phyloP scores from a whole-genome alignment of 2,329 filamentous ascomycete genomes.

The Colletotrichum sp. region DNA sequence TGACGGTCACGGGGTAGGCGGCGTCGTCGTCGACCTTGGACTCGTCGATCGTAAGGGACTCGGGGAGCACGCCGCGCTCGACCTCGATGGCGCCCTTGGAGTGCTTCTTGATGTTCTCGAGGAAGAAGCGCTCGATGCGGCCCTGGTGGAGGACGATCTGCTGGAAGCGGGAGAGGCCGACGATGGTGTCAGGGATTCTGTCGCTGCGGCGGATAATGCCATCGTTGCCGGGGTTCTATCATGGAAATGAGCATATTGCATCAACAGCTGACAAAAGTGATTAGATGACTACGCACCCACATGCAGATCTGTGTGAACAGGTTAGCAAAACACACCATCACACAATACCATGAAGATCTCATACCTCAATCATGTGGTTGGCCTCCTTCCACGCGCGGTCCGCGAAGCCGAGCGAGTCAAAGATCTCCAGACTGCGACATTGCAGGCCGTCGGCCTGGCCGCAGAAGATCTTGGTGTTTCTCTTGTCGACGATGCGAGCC shows the following conservation, averaged over 20 bases:
- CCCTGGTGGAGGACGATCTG: constrained; percentile 75
- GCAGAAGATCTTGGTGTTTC: constrained; percentile 40
- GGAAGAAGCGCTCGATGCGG: constrained; percentile 70
- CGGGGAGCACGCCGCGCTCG: constrained; percentile 65
- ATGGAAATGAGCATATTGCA: constrained; percentile 11
- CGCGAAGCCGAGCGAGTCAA: constrained; percentile 73
- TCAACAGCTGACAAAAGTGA: not conserved
- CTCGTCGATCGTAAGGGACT: constrained; percentile 59
- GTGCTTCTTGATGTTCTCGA: constrained; percentile 63
- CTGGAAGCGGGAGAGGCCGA: constrained; percentile 66
- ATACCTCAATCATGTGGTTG: constrained; percentile 72
- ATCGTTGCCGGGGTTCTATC: constrained; percentile 65
- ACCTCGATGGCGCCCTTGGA: constrained; percentile 54
- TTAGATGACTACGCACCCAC: constrained; percentile 6
- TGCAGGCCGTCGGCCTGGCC: constrained; percentile 57
- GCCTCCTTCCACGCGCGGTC: constrained; percentile 69
- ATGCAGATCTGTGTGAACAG: constrained; percentile 1
- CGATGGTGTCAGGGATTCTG: constrained; percentile 66
- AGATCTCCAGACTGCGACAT: constrained; percentile 73
- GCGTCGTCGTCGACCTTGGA: constrained; percentile 49
- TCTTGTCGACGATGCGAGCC: constrained; percentile 51
- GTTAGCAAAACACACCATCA: constrained; percentile 12
- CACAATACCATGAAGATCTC: constrained; percentile 1
- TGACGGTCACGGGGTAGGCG: constrained; percentile 66
- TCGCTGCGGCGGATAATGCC: constrained; percentile 63